Percentiles rank a stretch among this genome's conserved stretches.
These are phyloP conservation scores for Extremus antarcticus DNA, from an alignment of 495 filamentous ascomycete species.

Conservation along the genomic window DNA sequence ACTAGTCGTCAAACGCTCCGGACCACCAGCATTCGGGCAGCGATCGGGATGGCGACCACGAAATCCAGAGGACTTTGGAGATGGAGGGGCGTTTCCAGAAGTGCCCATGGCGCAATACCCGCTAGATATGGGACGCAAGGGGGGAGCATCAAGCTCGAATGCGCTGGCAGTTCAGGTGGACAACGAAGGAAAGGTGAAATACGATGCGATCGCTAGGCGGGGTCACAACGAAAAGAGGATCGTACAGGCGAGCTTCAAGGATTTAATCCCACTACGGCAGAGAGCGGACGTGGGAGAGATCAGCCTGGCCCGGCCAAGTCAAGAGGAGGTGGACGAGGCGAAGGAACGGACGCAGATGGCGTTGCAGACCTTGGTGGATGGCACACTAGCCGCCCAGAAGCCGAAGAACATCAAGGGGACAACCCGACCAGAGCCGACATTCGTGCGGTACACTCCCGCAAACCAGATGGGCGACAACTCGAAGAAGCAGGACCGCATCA, in stretches of 20 bases:
- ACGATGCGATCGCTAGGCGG: conserved; percentile 86
- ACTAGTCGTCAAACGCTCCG: conserved; percentile 72
- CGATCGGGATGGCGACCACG: conserved; percentile 81
- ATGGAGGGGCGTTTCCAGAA: conserved; percentile 94
- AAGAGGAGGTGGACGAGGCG: conserved; percentile 70
- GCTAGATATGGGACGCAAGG: conserved; percentile 81
- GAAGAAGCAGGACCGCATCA: conserved; percentile 85
- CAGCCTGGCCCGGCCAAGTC: conserved; percentile 72
- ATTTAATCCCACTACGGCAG: conserved; percentile 88
- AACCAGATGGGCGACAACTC: conserved; percentile 92
- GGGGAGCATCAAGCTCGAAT: conserved; percentile 58
- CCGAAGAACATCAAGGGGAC: conserved; percentile 84
- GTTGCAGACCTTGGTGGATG: conserved; percentile 66
- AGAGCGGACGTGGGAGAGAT: conserved; percentile 90
- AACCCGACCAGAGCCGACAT: conserved; percentile 73
- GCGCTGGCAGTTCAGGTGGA: conserved; percentile 88
- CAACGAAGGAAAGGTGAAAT: conserved; percentile 83
- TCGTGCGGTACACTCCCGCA: conserved; percentile 87
- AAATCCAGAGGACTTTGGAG: conserved; percentile 79
- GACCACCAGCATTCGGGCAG: conserved; percentile 78
- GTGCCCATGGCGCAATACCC: conserved; percentile 91
- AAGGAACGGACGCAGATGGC: conserved; percentile 84
- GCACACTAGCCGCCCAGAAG: conserved; percentile 83
- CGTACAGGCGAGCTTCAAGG: conserved; percentile 91
- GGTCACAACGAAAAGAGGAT: conserved; percentile 76